phyloP scores from a whole-genome alignment of 2,329 filamentous ascomycete species.

The Dothidotthia symphoricarpi region DNA sequence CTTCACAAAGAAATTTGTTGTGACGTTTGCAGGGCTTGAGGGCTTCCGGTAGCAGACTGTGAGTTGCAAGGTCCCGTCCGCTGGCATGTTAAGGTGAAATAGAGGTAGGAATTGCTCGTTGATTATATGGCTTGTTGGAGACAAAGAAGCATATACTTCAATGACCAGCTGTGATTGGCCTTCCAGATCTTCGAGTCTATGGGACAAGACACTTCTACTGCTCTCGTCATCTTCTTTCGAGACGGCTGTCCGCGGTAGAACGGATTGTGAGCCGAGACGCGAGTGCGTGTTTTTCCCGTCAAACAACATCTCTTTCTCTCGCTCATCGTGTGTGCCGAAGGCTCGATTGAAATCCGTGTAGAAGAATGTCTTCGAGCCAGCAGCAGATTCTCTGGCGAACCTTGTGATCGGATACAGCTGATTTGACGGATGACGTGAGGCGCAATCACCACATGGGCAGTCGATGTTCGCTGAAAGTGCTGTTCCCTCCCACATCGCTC shows the following conservation, averaged over 20 bases:
- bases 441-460: constrained; percentile 37
- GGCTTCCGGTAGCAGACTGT: constrained; percentile 8
- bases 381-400: constrained; percentile 30
- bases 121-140: background rate
- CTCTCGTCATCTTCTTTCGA: background rate
- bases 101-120: constrained; percentile 22
- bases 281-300: constrained; percentile 20
- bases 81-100: constrained; percentile 37
- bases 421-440: constrained; percentile 24
- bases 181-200: constrained; percentile 13
- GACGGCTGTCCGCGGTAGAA: constrained; percentile 25
- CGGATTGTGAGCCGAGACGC: constrained; percentile 36
- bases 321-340: constrained; percentile 21
- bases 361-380: constrained; percentile 41
- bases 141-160: constrained; percentile 1
- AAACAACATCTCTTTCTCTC: constrained; percentile 12
- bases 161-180: constrained; percentile 19
- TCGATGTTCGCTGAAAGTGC: constrained; percentile 22
- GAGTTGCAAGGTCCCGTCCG: constrained; percentile 22
- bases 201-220: constrained; percentile 9
- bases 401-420: constrained; percentile 21
- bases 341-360: constrained; percentile 41
- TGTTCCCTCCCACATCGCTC: constrained; percentile 39
- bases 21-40: background rate
- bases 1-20: constrained; percentile 18